Conservation (phyloP, 1,284 basidiomycete species). For the Tausonia pullulans region DNA sequence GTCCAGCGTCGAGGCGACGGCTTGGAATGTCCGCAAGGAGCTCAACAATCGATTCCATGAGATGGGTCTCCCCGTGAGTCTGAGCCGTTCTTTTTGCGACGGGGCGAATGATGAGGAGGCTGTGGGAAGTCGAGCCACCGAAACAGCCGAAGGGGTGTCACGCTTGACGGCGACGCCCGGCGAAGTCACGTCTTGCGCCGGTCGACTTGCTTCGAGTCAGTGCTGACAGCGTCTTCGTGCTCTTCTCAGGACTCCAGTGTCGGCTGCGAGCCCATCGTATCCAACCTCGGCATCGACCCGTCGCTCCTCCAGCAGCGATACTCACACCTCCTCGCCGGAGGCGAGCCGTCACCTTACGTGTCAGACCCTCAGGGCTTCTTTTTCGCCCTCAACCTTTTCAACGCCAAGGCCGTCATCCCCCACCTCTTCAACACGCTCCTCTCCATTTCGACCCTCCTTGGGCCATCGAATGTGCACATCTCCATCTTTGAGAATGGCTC, state of each 20-base stretch:
- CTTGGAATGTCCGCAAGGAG: slow-evolving; percentile 15
- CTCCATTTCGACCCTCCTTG: slow-evolving; percentile 13
- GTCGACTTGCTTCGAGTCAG: not conserved
- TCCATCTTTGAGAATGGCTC: slow-evolving; percentile 17
- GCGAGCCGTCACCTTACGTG: slow-evolving; percentile 11
- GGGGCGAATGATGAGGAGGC: too few relatives aligned
- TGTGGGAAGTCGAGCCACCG: too few relatives aligned
- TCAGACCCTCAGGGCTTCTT: slow-evolving; percentile 13
- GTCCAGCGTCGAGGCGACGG: slow-evolving; percentile 2
- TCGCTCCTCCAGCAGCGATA: slow-evolving; percentile 11
- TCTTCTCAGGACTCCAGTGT: slow-evolving; percentile 7
- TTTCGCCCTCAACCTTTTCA: slow-evolving; percentile 17
- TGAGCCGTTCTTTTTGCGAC: not conserved
- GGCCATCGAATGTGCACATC: slow-evolving; percentile 15
- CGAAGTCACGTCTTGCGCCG: too few relatives aligned
- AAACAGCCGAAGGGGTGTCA: too few relatives aligned
- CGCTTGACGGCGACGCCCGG: too few relatives aligned
- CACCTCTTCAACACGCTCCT: slow-evolving; percentile 14
- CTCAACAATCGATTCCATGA: not conserved
- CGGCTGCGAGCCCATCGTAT: slow-evolving; percentile 8
- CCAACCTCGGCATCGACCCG: not conserved
- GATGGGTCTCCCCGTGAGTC: slow-evolving; percentile 4
- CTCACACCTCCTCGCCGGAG: slow-evolving; percentile 5
- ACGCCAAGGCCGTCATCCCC: slow-evolving; percentile 14
- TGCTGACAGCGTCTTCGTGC: not conserved